Base-by-base conservation (phyloP, 2,329 filamentous ascomycete genomes). In the Penicillium verrucosum region DNA sequence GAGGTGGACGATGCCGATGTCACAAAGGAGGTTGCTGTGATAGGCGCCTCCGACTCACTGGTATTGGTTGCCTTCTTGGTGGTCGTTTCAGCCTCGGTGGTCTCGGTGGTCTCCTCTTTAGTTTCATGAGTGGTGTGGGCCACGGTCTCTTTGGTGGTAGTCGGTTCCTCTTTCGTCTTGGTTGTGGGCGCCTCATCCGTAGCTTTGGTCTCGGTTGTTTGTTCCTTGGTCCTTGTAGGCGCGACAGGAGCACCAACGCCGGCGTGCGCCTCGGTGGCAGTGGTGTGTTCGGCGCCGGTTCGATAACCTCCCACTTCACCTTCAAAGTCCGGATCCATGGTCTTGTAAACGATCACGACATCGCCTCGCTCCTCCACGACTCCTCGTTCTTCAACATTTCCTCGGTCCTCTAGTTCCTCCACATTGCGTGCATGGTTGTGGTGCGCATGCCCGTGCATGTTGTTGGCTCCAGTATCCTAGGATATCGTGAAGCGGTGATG, bases 291-390 rank as follows among this genome's bases (percentile, higher is more conserved):
- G 38, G 54, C 38, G 67, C 56, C 21, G 10, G 81, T 82, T 14
- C 73, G 72, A 63, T 78, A 81, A 57, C 79, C 79, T 54, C 73
- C 80, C 58, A 82, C 72, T 2, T 75, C 73, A 27, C 80, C 82
- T 16, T 74, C 70, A 61, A 83, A 85, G 38, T 82, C 84, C 52
- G 79, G 75, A 23, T 75, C 64, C 30, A 79, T 74, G 0, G 82
- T 84, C 44, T 82, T 75, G 67, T 83, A 81, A 41, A 84, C 75
- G 40, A 81, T 70, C 12, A 60, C 57, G 14, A 68, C 56, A 57
- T 57, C 46, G 32, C 56, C 37, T 45, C 50, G 38, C 42, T 51
- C 36, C 49, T 59, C 38, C 29, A 48, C 0, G 12, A 47, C n/a
- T 38, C 56, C 40, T 50, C 53, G 32, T 34, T 38, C 56, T 14